Percentiles rank a stretch among this genome's conserved stretches.
Evolutionary conservation across 495 filamentous ascomycete genomes (phyloP).

Genomic region (Penicillium odoratum): DNA sequence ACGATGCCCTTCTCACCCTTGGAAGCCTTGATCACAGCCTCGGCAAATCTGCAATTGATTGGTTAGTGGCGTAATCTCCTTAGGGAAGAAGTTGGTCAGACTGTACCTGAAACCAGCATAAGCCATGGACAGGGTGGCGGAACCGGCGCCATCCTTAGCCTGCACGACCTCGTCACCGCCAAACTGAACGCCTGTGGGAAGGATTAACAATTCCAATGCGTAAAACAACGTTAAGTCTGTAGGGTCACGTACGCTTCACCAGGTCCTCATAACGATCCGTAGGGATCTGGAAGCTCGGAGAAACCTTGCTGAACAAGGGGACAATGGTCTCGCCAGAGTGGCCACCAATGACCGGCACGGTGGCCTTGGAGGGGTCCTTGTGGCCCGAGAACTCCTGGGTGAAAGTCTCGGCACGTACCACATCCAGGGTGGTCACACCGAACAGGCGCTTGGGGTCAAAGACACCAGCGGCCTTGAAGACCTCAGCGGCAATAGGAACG

Average conservation of each 20-base stretch:
- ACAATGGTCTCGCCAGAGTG: slow-evolving; percentile 98
- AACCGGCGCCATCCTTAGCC: slow-evolving; percentile 94
- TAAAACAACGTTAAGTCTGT: neutral
- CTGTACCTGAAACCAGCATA: slow-evolving; percentile 87
- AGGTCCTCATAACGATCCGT: slow-evolving; percentile 82
- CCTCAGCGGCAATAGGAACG: slow-evolving; percentile 94
- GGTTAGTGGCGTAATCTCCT: slow-evolving; percentile 18
- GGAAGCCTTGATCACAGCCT: slow-evolving; percentile 84
- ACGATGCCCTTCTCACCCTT: slow-evolving; percentile 89
- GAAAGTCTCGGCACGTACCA: slow-evolving; percentile 97
- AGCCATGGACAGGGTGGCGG: slow-evolving; percentile 96
- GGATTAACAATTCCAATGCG: slow-evolving; percentile 8
- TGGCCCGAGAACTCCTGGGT: slow-evolving; percentile 81
- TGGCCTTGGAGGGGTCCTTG: slow-evolving; percentile 75
- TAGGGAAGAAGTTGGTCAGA: slow-evolving; percentile 6
- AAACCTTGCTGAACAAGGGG: slow-evolving; percentile 90
- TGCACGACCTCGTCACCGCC: slow-evolving; percentile 98
- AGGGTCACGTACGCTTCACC: slow-evolving; percentile 67
- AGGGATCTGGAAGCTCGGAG: slow-evolving; percentile 76
- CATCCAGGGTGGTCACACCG: slow-evolving; percentile 96
- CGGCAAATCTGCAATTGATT: slow-evolving; percentile 69
- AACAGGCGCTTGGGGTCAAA: slow-evolving; percentile 94
- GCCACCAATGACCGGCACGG: slow-evolving; percentile 90
- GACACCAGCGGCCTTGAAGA: slow-evolving; percentile 86
- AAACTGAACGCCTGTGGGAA: slow-evolving; percentile 76